phyloP scores from a whole-genome alignment of 108 stramenopile genomes.

The Ochromonas danica region DNA sequence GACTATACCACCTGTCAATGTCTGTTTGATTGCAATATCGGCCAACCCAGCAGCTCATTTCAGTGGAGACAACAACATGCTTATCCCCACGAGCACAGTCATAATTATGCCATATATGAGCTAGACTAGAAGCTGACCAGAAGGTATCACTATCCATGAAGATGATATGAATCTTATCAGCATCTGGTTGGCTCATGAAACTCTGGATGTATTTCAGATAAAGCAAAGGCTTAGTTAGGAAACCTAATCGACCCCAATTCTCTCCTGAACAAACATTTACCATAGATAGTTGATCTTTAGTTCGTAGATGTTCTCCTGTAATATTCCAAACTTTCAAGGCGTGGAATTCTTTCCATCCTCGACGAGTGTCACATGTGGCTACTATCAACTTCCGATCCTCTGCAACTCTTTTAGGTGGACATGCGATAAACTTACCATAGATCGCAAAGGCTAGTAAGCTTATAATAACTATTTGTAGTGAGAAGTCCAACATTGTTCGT shows the following conservation, averaged over 20 bases:
- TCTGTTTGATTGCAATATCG: constrained; percentile 25
- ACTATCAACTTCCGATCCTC: background rate
- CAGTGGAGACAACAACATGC: constrained; percentile 19
- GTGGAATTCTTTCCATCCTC: constrained; percentile 20
- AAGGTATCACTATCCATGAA: constrained; percentile 37
- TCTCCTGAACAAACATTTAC: constrained; percentile 10
- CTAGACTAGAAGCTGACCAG: background rate
- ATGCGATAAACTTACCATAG: no score
- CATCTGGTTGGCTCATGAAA: background rate
- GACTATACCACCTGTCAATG: constrained; percentile 7
- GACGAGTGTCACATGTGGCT: constrained; percentile 3
- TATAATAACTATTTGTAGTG: no score
- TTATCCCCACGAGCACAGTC: constrained; percentile 21
- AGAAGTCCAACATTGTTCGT: no score
- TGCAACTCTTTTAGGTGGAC: no score
- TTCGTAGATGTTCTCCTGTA: background rate
- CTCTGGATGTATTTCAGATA: background rate
- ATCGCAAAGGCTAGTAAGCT: no score
- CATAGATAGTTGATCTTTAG: background rate
- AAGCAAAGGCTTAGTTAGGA: constrained; percentile 3
- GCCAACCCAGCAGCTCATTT: constrained; percentile 33
- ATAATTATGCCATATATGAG: constrained; percentile 11
- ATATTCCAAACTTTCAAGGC: constrained; percentile 28
- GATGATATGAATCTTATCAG: constrained; percentile 12
- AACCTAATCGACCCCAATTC: constrained; percentile 8